Evolutionary conservation across 768 basidiomycete species (phyloP), one percentile per base, ranked within the genome.

Genomic region (Kondoa malvinella): DNA sequence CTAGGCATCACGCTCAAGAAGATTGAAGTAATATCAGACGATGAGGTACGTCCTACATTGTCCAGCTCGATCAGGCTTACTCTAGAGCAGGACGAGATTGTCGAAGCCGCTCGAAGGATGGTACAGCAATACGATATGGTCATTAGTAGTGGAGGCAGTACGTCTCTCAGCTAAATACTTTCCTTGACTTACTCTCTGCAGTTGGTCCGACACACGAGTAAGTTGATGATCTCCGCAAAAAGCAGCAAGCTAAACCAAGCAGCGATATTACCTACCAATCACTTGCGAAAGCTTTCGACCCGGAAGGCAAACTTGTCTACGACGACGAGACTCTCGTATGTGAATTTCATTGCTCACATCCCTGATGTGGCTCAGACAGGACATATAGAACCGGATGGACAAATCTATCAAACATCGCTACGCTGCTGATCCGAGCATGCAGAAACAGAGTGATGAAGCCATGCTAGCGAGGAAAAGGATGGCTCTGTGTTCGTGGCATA

Each of bases 1-100:
- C 82, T 89, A 65, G 92, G 87, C 1, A 82, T 90, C 33, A 83
- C 89, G 68, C 76, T 92, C 86, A 89, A 80, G 71, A 80, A 74
- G 57, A 84, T 94, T 75, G 91, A 96, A 74, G 90, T 94, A 67
- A 86, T 97, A 58, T 80, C 92, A 1, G 92, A 96, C 74, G 86
- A 89, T 61, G 88, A 92, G 76, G n/a, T n/a, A n/a, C n/a, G n/a
- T n/a, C n/a, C n/a, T n/a, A n/a, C n/a, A n/a, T n/a, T n/a, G n/a
- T n/a, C n/a, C n/a, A n/a, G n/a, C n/a, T n/a, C n/a, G n/a, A n/a
- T n/a, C n/a, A n/a, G n/a, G n/a, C n/a, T n/a, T n/a, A n/a, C n/a
- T n/a, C n/a, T n/a, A n/a, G n/a, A n/a, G n/a, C n/a, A n/a, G n/a
- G 83, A 83, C 29, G 88, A 95, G 77, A 95, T 94, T 69, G 80